phyloP scores from a whole-genome alignment of 2,329 filamentous ascomycete species.

The Colletotrichum sublineola region DNA sequence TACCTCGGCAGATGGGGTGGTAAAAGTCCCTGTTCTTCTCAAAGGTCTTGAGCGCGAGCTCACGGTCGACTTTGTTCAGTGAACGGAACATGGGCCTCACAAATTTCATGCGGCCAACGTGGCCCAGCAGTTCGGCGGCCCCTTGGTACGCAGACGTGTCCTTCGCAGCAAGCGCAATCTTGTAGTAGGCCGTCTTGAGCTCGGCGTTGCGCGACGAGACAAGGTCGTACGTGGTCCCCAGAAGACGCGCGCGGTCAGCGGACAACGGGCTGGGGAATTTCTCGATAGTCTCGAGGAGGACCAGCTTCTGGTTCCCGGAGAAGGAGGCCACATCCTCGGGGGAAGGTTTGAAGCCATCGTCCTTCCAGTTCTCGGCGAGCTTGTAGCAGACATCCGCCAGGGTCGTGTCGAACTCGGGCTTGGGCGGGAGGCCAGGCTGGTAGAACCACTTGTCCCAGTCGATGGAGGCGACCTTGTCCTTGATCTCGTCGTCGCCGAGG shows the following conservation, averaged over 20 bases:
- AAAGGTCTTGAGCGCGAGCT: conserved; percentile 85
- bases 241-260: conserved; percentile 73
- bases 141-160: conserved; percentile 78
- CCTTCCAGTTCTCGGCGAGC: conserved; percentile 85
- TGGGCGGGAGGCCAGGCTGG: conserved; percentile 87
- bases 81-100: conserved; percentile 86
- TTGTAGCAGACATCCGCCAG: conserved; percentile 88
- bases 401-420: conserved; percentile 90
- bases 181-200: conserved; percentile 83
- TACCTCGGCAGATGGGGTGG: conserved; percentile 89
- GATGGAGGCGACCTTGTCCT: conserved; percentile 76
- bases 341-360: conserved; percentile 73
- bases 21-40: conserved; percentile 92
- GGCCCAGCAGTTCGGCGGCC: conserved; percentile 80
- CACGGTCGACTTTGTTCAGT: conserved; percentile 79
- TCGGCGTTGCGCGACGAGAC: conserved; percentile 86
- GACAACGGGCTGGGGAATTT: conserved; percentile 74
- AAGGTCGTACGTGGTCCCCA: conserved; percentile 83
- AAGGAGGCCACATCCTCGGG: conserved; percentile 78
- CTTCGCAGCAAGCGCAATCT: conserved; percentile 81
- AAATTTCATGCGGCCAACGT: conserved; percentile 96
- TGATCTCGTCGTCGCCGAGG: conserved; percentile 71
- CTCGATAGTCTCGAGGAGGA: conserved; percentile 88
- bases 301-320: conserved; percentile 89
- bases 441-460: conserved; percentile 95